A percentile compares a stretch with the other conserved stretches of the same genome.
Evolutionary conservation across 164 flowering plant genomes (phyloP).

Genomic region (Vitis cinerea): DNA sequence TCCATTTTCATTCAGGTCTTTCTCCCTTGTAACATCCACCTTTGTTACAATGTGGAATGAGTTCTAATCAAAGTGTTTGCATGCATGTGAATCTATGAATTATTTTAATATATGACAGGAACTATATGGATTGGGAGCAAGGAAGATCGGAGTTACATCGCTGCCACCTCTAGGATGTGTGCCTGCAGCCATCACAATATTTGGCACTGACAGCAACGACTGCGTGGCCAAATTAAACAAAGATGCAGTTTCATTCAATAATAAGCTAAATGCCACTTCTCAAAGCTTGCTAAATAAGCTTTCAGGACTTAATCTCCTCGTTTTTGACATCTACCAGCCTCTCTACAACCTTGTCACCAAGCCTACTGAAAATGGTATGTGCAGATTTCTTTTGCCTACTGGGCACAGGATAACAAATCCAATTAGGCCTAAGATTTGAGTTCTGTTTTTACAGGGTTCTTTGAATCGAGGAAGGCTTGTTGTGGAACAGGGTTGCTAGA

Average conservation of each 20-base stretch:
- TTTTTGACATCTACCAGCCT: constrained; percentile 58
- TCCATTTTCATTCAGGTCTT: constrained; percentile 45
- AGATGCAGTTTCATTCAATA: constrained; percentile 51
- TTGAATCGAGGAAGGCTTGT: constrained; percentile 80
- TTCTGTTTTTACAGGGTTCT: constrained; percentile 51
- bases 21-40: not conserved
- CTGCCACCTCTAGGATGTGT: constrained; percentile 68
- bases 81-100: too few relatives aligned
- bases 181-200: constrained; percentile 56
- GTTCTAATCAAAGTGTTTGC: too few relatives aligned
- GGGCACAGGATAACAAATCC: too few relatives aligned
- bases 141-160: constrained; percentile 62
- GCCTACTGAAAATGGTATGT: constrained; percentile 47
- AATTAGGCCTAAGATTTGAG: too few relatives aligned
- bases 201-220: constrained; percentile 38
- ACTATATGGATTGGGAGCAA: constrained; percentile 53
- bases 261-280: constrained; percentile 51
- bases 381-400: not conserved
- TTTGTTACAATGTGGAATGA: not conserved
- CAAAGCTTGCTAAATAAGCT: constrained; percentile 28
- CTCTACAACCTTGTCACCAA: constrained; percentile 43
- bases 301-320: constrained; percentile 46
- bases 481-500: constrained; percentile 84
- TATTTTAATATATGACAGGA: constrained; percentile 23
- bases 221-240: constrained; percentile 48